Conservation (phyloP, 148 eudicot genomes). For the Suaeda aralocaspica region DNA sequence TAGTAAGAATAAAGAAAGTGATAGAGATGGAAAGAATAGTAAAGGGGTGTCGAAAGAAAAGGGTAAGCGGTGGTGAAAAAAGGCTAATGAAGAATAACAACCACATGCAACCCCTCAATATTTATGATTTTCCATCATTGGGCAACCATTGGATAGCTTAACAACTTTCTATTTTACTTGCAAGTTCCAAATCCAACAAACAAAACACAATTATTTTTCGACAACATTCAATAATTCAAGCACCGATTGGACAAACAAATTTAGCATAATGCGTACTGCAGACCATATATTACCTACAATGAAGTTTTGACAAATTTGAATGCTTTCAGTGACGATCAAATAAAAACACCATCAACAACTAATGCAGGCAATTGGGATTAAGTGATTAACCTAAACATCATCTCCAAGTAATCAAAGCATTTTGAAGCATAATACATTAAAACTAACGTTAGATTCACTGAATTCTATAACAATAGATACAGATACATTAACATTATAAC, state of each 20-base stretch:
- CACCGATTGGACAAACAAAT: background rate
- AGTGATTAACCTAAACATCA: too few relatives aligned
- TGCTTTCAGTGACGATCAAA: too few relatives aligned
- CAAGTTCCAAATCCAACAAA: background rate
- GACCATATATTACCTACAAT: background rate
- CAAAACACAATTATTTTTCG: background rate
- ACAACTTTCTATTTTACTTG: background rate
- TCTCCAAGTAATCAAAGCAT: too few relatives aligned
- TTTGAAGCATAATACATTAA: background rate
- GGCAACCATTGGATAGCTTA: background rate
- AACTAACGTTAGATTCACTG: background rate
- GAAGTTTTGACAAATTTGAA: background rate
- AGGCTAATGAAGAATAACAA: background rate
- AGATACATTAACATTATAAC: too few relatives aligned
- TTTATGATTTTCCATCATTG: constrained; percentile 23
- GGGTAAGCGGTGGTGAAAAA: background rate
- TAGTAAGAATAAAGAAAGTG: background rate
- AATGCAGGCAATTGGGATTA: too few relatives aligned
- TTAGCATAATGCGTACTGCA: background rate
- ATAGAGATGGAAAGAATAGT: background rate
- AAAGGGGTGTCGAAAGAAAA: background rate
- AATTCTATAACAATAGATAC: background rate
- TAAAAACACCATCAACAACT: too few relatives aligned
- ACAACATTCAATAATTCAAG: background rate
- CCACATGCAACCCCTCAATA: constrained; percentile 24